Evolutionary conservation across 108 stramenopile genomes (phyloP).

Genomic region (Schizochytrium sp.): DNA sequence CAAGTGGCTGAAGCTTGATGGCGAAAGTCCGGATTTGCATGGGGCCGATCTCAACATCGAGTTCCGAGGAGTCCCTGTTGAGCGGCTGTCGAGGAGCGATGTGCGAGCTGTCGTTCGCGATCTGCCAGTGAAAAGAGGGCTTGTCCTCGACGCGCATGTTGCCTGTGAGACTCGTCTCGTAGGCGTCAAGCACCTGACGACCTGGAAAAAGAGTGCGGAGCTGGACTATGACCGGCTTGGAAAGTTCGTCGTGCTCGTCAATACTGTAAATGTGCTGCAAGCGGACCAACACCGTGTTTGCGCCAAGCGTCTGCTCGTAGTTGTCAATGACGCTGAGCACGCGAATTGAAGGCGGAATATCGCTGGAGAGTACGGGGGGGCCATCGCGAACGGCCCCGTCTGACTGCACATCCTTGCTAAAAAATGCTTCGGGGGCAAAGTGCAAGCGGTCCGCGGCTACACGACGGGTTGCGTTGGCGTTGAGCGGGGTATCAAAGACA

Average conservation of each 20-base stretch:
- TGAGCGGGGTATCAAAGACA: constrained; percentile 47
- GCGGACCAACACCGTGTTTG: constrained; percentile 51
- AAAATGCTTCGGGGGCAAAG: constrained; percentile 60
- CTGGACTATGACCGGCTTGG: constrained; percentile 52
- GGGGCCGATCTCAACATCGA: constrained; percentile 33
- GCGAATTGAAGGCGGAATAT: constrained; percentile 59
- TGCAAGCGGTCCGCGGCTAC: constrained; percentile 68
- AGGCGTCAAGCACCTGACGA: constrained; percentile 22
- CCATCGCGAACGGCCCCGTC: neutral
- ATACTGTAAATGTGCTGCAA: constrained; percentile 75
- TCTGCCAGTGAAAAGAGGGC: neutral
- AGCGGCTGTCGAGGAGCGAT: neutral
- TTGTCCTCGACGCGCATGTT: constrained; percentile 24
- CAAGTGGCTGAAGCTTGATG: neutral
- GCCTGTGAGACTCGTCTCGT: constrained; percentile 56
- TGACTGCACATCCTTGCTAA: neutral
- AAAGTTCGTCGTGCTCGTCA: constrained; percentile 53
- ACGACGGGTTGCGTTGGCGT: constrained; percentile 52
- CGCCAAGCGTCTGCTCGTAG: neutral
- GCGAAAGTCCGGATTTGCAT: constrained; percentile 59
- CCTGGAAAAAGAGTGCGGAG: constrained; percentile 34
- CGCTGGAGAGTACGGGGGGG: neutral
- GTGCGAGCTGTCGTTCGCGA: constrained; percentile 18
- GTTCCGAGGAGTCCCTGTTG: neutral
- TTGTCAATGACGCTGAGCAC: constrained; percentile 49